Conservation (phyloP, 2,329 filamentous ascomycete species). For the Ophiocordyceps camponoti-leonardi region DNA sequence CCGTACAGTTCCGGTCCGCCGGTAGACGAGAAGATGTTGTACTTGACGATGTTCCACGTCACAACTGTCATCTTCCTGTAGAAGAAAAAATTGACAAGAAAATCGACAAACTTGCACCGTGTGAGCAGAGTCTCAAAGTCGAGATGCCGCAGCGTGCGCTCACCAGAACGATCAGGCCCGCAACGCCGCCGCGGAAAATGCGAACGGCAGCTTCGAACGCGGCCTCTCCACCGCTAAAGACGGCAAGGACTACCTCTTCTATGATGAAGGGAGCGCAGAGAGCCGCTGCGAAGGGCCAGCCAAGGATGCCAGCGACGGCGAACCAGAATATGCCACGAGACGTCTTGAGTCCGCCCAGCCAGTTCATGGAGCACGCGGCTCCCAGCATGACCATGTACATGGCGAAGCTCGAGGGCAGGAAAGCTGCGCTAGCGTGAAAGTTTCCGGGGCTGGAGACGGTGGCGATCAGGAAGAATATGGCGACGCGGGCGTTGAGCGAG, state of each 20-base stretch:
- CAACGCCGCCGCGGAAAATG: slow-evolving; percentile 48
- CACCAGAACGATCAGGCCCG: slow-evolving; percentile 54
- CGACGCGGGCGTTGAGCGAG: slow-evolving; percentile 67
- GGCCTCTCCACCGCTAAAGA: slow-evolving; percentile 37
- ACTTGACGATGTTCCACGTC: slow-evolving; percentile 83
- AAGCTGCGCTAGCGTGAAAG: slow-evolving; percentile 79
- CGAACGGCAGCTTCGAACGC: slow-evolving; percentile 42
- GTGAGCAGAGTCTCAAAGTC: neutral
- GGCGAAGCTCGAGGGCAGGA: slow-evolving; percentile 84
- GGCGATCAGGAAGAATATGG: slow-evolving; percentile 65
- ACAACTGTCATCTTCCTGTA: slow-evolving; percentile 66
- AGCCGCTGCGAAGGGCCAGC: slow-evolving; percentile 87
- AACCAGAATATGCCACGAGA: slow-evolving; percentile 82
- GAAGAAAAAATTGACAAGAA: slow-evolving; percentile 63
- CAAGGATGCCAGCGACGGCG: slow-evolving; percentile 65
- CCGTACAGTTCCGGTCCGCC: slow-evolving; percentile 87
- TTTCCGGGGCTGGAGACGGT: slow-evolving; percentile 73
- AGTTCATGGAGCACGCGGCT: slow-evolving; percentile 79
- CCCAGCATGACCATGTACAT: slow-evolving; percentile 91
- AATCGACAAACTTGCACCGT: slow-evolving; percentile 41
- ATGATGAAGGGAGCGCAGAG: slow-evolving; percentile 64
- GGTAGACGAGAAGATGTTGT: slow-evolving; percentile 76
- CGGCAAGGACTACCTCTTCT: slow-evolving; percentile 51
- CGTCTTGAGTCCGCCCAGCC: slow-evolving; percentile 62
- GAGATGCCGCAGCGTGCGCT: slow-evolving; percentile 10